Evolutionary conservation across 1,139 yeast species (phyloP), one percentile per base, ranked within the genome.

Genomic region (Geotrichum carabidarum): DNA sequence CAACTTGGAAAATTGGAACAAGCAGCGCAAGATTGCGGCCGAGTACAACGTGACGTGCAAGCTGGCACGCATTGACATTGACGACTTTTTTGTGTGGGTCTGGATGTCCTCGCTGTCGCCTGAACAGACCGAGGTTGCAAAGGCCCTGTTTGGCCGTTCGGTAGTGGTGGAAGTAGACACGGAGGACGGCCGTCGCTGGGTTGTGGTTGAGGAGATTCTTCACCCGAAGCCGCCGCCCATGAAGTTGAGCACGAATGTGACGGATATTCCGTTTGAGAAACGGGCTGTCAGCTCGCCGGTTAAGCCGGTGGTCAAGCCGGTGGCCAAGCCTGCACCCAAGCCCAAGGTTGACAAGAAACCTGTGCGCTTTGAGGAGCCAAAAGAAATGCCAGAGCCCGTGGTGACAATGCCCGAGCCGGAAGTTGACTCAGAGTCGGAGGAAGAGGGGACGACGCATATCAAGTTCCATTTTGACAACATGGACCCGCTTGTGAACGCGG

Each of bases 71-170:
- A 84, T 86, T 1, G 78, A 88, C 1, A 80, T 89, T 37, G 95
- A 87, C 69, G 96, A 89, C 66, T 89, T 86, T 66, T 88, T 84
- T 64, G 87, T 88, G 31, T 89, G 96, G 96, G 81, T 95, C 0
- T 89, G 96, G 96, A 74, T 88, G 62, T 82, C 90, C 2, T 80
- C 90, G 1, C 69, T 88, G 31, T 88, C 88, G 0, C 78, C 83
- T 46, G 96, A 89, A 64, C 88, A 87, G 66, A 82, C 90, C 0
- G 74, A 78, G 42, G 71, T 74, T 35, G 80, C 83, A 61, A 86
- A 86, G 68, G 78, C 78, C 36, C 69, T 83, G 1, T 89, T 89
- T 73, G 96, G 96, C 5, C 78, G 94, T 57, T 82, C 95, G 0
- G 74, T 88, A 54, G 88, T 89, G 5, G 78, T 84, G 4, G 91